Conservation (phyloP, 306 rosid genomes). For the Cucurbita ficifolia region DNA sequence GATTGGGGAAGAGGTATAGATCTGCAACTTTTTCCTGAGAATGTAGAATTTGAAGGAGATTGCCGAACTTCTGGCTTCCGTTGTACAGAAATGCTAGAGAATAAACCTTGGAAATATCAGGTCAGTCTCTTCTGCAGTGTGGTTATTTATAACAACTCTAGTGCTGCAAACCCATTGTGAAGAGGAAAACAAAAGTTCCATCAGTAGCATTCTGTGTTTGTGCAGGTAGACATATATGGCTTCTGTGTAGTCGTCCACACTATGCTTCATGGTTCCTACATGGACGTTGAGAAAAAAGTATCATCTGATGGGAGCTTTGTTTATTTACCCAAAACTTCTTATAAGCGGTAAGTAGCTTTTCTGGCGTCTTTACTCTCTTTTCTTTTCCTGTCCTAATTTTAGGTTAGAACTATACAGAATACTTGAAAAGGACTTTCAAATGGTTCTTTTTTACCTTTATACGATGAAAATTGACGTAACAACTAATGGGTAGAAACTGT, state of each 20-base stretch:
- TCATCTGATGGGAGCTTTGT: constrained; percentile 38
- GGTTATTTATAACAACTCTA: not conserved
- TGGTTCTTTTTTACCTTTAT: no score
- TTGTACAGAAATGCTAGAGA: constrained; percentile 78
- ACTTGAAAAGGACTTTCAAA: no score
- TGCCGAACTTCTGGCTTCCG: constrained; percentile 87
- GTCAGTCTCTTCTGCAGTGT: constrained; percentile 18
- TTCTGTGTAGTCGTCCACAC: constrained; percentile 60
- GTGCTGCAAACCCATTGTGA: not conserved
- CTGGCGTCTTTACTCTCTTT: constrained; percentile 4
- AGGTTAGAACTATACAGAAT: no score
- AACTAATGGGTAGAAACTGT: no score
- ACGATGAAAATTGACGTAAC: no score
- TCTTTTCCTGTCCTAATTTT: not conserved
- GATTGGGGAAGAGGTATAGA: constrained; percentile 99
- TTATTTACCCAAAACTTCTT: constrained; percentile 54
- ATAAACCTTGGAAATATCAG: constrained; percentile 80
- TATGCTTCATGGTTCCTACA: constrained; percentile 71
- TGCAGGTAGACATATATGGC: constrained; percentile 76
- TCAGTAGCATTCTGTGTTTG: constrained; percentile 6
- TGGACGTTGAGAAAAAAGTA: constrained; percentile 60
- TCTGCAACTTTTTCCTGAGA: constrained; percentile 57
- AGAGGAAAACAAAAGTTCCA: not conserved
- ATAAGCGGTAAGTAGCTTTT: constrained; percentile 42
- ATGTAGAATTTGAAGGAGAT: constrained; percentile 55